Conservation (phyloP, 163 green algal genomes). For the Coccomyxa subellipsoidea region DNA sequence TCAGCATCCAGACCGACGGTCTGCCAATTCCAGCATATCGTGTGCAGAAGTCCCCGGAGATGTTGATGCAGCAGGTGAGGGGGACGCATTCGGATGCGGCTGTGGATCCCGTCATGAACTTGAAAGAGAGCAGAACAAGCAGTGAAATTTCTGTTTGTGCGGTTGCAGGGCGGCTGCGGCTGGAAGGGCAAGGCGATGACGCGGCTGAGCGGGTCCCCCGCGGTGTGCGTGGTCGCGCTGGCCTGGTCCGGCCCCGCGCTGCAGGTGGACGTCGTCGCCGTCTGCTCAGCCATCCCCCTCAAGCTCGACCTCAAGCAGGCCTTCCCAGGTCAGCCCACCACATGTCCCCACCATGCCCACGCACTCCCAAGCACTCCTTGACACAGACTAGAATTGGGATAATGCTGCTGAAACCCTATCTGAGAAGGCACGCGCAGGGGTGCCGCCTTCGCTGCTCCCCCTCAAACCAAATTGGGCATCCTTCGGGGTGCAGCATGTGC, state of each 20-base stretch:
- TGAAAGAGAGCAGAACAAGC: not conserved
- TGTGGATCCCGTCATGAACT: not conserved
- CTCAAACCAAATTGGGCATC: not conserved
- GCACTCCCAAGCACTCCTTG: not conserved
- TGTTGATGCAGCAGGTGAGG: no score
- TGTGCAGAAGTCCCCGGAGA: no score
- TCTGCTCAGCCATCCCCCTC: not conserved
- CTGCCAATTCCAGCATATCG: no score
- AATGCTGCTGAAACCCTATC: not conserved
- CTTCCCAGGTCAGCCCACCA: not conserved
- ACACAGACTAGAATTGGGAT: no score
- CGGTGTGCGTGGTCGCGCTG: not conserved
- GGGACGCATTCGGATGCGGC: no score
- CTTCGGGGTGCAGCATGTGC: no score
- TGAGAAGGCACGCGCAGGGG: not conserved
- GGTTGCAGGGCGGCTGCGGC: constrained; percentile 1
- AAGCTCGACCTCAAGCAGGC: not conserved
- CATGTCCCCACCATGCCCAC: no score
- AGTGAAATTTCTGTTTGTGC: not conserved
- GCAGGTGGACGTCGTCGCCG: not conserved
- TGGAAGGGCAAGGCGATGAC: not conserved
- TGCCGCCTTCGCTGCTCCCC: no score
- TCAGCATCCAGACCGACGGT: no score
- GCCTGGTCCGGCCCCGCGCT: not conserved
- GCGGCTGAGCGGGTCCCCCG: not conserved